Evolutionary conservation across 2,329 filamentous ascomycete genomes (phyloP), one percentile per base, ranked within the genome.

Genomic region (Exophiala sp.): DNA sequence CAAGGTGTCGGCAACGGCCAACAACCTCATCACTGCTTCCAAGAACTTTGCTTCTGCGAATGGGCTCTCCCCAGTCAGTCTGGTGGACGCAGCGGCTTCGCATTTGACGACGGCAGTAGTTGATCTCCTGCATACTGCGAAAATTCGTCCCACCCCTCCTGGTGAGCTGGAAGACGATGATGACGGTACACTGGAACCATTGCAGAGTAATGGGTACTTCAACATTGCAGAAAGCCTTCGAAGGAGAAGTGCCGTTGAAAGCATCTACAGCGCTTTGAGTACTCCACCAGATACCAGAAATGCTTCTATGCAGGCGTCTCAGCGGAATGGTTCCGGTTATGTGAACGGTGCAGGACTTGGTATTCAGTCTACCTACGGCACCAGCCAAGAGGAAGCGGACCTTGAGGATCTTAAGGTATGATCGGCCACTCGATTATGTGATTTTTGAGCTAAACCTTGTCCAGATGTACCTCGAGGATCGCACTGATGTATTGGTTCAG

Each of bases 21-120:
- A 97, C 76, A 94, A 92, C 66, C 78, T 99, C 54, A 96, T 97
- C 65, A 97, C 92, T 2, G 90, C 92, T 1, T 87, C 89, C 33
- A 96, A 95, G 75, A 96, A 96, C 67, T 96, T 94, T 69, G 86
- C 88, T 33, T 81, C 83, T 9, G 86, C 90, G 0, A 85, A 83
- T 16, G 94, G 94, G 29, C 81, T 99, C 32, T 92, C 90, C 1
- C 94, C 94, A 0, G 87, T 99, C n/a, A 95, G 90, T 5, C 75
- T 99, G 2, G 78, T 99, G 18, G 94, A 99, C 69, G 94, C 92
- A 3, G 92, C 94, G 2, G 91, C 92, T 6, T 94, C 89, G 20
- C 91, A 99, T 71, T 78, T 97, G 34, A 89, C 90, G 1, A 85
- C 88, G 3, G 85, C 91, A 2, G 80, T 97, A 20, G 85, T 99